Conservation (phyloP, 805 yeast species). For the Metschnikowia sp. region DNA sequence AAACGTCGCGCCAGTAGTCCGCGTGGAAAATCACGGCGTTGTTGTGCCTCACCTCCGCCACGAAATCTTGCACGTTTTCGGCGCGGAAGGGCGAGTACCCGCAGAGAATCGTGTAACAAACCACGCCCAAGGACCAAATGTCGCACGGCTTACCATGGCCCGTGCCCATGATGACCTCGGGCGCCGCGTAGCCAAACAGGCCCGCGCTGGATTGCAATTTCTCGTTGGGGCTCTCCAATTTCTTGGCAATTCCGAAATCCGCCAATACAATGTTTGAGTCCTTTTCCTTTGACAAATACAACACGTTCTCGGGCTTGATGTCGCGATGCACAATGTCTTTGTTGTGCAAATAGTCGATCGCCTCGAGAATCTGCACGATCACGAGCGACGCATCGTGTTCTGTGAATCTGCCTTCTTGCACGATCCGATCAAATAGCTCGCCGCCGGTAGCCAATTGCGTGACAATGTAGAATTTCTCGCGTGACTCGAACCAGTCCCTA, state of each 20-base stretch:
- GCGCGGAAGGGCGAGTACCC: slow-evolving; percentile 92
- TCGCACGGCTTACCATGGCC: slow-evolving; percentile 97
- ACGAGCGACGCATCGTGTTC: slow-evolving; percentile 83
- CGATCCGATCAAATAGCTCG: slow-evolving; percentile 85
- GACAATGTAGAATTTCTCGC: slow-evolving; percentile 87
- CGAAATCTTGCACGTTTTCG: slow-evolving; percentile 75
- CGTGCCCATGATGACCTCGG: slow-evolving; percentile 75
- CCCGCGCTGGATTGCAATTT: slow-evolving; percentile 76
- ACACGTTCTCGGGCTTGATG: slow-evolving; percentile 88
- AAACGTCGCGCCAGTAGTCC: slow-evolving; percentile 80
- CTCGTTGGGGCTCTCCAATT: slow-evolving; percentile 57
- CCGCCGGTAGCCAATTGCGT: slow-evolving; percentile 97
- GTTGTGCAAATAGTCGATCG: slow-evolving; percentile 73
- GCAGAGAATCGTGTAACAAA: slow-evolving; percentile 82
- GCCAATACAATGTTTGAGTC: slow-evolving; percentile 80
- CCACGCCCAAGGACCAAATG: slow-evolving; percentile 93
- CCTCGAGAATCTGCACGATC: slow-evolving; percentile 69
- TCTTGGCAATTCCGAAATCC: slow-evolving; percentile 94
- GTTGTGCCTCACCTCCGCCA: slow-evolving; percentile 69
- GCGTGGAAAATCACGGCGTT: slow-evolving; percentile 83
- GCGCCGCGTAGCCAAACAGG: slow-evolving; percentile 95
- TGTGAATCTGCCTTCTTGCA: slow-evolving; percentile 77
- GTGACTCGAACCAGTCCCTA: slow-evolving; percentile 89
- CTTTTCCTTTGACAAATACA: slow-evolving; percentile 55
- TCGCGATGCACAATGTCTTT: slow-evolving; percentile 88